Percentiles rank a stretch among this genome's conserved stretches.
Conservation (phyloP, 2,329 filamentous ascomycete species). For the Xylaria arbuscula region DNA sequence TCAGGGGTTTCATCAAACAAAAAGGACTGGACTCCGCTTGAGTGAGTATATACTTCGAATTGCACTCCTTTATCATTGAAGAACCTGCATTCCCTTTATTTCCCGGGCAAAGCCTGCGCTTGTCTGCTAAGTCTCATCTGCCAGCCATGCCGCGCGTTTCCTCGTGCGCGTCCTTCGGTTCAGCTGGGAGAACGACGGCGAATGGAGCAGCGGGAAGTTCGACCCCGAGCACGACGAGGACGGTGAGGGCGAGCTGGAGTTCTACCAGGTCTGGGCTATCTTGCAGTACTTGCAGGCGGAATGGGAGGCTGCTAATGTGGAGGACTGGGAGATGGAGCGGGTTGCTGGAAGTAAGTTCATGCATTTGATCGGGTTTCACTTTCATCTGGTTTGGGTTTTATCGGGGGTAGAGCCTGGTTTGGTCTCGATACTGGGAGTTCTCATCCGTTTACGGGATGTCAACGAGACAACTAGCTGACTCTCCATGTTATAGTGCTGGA, state of each 20-base stretch:
- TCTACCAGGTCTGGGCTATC: constrained; percentile 48
- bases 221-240: constrained; percentile 42
- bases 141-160: constrained; percentile 45
- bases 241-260: constrained; percentile 43
- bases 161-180: constrained; percentile 44
- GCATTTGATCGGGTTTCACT: neutral
- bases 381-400: neutral
- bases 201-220: constrained; percentile 44
- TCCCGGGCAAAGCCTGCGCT: no score
- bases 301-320: constrained; percentile 47
- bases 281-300: constrained; percentile 47
- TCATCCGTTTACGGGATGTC: no score
- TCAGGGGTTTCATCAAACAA: constrained; percentile 33
- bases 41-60: constrained; percentile 37
- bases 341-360: constrained; percentile 26
- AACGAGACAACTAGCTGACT: constrained; percentile 11
- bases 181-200: constrained; percentile 46
- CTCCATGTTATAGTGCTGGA: constrained; percentile 8
- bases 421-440: neutral
- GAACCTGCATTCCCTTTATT: neutral
- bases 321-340: constrained; percentile 41
- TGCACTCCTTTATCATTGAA: neutral
- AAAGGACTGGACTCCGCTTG: constrained; percentile 42
- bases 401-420: neutral
- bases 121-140: neutral